A percentile compares a stretch with the other conserved stretches of the same genome.
These are phyloP conservation scores for Epichloe sibirici DNA, from an alignment of 2,329 filamentous ascomycete genomes.

Conservation along the genomic window DNA sequence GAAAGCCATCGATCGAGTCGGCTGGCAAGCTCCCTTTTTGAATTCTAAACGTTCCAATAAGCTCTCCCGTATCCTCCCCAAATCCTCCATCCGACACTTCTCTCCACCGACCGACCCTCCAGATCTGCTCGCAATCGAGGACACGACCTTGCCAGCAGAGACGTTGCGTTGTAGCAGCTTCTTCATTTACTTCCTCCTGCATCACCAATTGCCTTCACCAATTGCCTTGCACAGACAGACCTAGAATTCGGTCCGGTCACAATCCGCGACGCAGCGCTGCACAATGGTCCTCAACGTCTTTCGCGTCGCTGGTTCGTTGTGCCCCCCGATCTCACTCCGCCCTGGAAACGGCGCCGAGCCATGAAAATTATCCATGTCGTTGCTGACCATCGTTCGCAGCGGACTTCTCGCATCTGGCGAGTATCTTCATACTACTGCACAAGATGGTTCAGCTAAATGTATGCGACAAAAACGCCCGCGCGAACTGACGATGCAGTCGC, in stretches of 20 bases:
- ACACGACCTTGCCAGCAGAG: background rate
- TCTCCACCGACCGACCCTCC: background rate
- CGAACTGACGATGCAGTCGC: slow-evolving; percentile 8
- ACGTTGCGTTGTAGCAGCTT: background rate
- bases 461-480: slow-evolving; percentile 18
- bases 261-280: background rate
- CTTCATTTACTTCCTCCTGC: background rate
- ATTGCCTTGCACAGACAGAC: background rate
- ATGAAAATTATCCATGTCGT: slow-evolving; percentile 6
- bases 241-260: background rate
- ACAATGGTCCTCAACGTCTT: slow-evolving; percentile 45
- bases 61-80: too few species aligned
- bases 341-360: slow-evolving; percentile 5
- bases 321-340: background rate
- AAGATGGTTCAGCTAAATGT: slow-evolving; percentile 95
- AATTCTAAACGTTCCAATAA: background rate
- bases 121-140: background rate
- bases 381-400: slow-evolving; percentile 37
- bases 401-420: slow-evolving; percentile 90
- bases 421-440: slow-evolving; percentile 86
- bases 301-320: slow-evolving; percentile 39
- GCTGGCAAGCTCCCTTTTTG: slow-evolving; percentile 2
- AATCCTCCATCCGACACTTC: background rate
- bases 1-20: background rate
- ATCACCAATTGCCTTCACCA: background rate